Evolutionary conservation across 148 eudicot species (phyloP).

Genomic region (Dianthus caryophyllus): DNA sequence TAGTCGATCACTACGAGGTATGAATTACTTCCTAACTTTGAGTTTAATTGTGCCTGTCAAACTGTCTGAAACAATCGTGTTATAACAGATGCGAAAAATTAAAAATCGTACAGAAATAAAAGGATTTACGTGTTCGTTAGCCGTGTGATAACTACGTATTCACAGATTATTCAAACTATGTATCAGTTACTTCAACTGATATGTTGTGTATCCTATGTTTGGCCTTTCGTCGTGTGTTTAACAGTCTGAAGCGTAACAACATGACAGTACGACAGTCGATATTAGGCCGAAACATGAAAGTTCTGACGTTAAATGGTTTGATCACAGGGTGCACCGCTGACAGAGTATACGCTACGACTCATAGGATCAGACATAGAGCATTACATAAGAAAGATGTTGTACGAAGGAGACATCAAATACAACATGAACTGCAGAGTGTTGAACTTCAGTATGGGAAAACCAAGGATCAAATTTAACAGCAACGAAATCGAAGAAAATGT

Average conservation of each 20-base stretch:
- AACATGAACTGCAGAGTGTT: conserved; percentile 83
- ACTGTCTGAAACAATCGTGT: not conserved
- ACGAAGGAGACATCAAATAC: conserved; percentile 76
- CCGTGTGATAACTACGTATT: too few species aligned
- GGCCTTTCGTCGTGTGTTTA: too few species aligned
- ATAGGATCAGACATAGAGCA: conserved; percentile 93
- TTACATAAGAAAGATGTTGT: conserved; percentile 82
- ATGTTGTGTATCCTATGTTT: too few species aligned
- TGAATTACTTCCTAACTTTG: not conserved
- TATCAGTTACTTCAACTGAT: too few species aligned
- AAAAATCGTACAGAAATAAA: too few species aligned
- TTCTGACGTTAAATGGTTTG: conserved; percentile 10
- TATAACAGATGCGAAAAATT: too few species aligned
- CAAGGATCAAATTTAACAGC: conserved; percentile 71
- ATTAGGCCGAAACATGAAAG: not conserved
- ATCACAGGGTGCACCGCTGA: conserved; percentile 79
- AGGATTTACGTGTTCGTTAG: too few species aligned
- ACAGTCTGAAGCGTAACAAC: too few species aligned
- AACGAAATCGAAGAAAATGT: conserved; percentile 54
- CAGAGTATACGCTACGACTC: conserved; percentile 82
- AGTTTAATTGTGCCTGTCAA: not conserved
- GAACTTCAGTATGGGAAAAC: conserved; percentile 75
- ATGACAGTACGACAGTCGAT: too few species aligned
- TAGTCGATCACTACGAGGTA: conserved; percentile 94
- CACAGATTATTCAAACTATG: too few species aligned